Percentiles rank a stretch among this genome's conserved stretches.
Evolutionary conservation across 108 stramenopile species (phyloP).

Genomic region (Pseudonitzschia multiseries): DNA sequence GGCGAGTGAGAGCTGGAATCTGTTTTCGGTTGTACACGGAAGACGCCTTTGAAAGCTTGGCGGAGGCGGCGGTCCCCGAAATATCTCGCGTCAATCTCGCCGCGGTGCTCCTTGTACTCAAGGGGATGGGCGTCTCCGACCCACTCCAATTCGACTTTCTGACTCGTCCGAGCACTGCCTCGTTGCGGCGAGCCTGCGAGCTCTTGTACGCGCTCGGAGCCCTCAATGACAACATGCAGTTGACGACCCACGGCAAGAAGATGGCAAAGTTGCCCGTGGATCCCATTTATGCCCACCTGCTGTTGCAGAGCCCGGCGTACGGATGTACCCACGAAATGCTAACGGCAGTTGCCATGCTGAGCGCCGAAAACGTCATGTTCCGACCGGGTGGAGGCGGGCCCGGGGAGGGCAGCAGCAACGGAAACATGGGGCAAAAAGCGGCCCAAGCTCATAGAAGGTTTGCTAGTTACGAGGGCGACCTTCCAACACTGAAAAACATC

Average conservation of each 20-base stretch:
- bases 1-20: constrained; percentile 69
- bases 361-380: constrained; percentile 93
- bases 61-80: constrained; percentile 78
- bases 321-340: constrained; percentile 90
- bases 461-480: constrained; percentile 89
- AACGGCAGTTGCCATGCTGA: constrained; percentile 93
- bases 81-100: constrained; percentile 85
- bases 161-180: constrained; percentile 56
- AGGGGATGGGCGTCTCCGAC: constrained; percentile 92
- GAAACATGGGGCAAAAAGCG: constrained; percentile 64
- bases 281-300: constrained; percentile 73
- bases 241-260: constrained; percentile 72
- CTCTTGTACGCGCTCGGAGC: constrained; percentile 63
- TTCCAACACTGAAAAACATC: constrained; percentile 90
- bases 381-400: constrained; percentile 84
- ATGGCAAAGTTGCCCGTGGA: constrained; percentile 82
- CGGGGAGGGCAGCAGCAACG: constrained; percentile 43
- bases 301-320: constrained; percentile 67
- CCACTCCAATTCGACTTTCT: constrained; percentile 88
- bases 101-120: constrained; percentile 88
- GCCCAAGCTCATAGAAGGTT: constrained; percentile 79
- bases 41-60: constrained; percentile 60
- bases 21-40: constrained; percentile 85
- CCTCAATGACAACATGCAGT: constrained; percentile 56
- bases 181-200: constrained; percentile 62